phyloP scores from a whole-genome alignment of 2,329 filamentous ascomycete genomes.

The Ophiostoma himal-ulmi region DNA sequence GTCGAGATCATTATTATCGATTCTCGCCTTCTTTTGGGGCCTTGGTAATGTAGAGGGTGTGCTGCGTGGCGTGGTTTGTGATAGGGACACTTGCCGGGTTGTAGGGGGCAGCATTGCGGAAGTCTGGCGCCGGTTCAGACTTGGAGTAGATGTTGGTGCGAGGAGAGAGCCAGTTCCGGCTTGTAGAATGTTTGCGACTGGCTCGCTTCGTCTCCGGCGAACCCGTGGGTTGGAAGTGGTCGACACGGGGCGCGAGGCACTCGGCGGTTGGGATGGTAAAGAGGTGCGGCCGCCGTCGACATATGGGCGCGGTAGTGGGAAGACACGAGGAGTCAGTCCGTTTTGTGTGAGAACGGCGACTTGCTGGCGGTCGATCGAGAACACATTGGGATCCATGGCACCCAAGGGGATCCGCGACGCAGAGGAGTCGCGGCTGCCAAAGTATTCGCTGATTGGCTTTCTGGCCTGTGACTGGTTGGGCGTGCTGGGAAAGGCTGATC shows the following conservation, averaged over 20 bases:
- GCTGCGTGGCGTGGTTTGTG: neutral
- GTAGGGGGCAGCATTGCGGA: conserved; percentile 16
- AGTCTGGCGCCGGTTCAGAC: conserved; percentile 17
- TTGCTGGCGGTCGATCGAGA: conserved; percentile 46
- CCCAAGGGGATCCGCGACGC: conserved; percentile 48
- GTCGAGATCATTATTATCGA: conserved; percentile 42
- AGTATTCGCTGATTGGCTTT: conserved; percentile 53
- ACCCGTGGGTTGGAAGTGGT: conserved; percentile 30
- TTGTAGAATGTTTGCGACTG: conserved; percentile 42
- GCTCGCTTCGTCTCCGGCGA: conserved; percentile 49
- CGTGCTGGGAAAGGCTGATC: neutral
- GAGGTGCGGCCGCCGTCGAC: conserved; percentile 35
- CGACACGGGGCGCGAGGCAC: neutral
- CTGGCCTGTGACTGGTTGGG: conserved; percentile 26
- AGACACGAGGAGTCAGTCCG: conserved; percentile 49
- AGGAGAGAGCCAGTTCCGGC: conserved; percentile 5
- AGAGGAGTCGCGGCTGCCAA: conserved; percentile 42
- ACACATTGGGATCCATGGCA: conserved; percentile 60
- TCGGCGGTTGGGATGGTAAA: conserved; percentile 21
- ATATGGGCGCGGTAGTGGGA: conserved; percentile 55
- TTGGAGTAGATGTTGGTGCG: neutral
- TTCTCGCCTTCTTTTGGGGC: conserved; percentile 52
- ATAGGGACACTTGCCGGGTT: conserved; percentile 11
- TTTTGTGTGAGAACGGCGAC: conserved; percentile 46
- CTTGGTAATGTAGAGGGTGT: conserved; percentile 27